These are phyloP conservation scores for Penicillium goetzii DNA, from an alignment of 495 filamentous ascomycete genomes.

Conservation along the genomic window DNA sequence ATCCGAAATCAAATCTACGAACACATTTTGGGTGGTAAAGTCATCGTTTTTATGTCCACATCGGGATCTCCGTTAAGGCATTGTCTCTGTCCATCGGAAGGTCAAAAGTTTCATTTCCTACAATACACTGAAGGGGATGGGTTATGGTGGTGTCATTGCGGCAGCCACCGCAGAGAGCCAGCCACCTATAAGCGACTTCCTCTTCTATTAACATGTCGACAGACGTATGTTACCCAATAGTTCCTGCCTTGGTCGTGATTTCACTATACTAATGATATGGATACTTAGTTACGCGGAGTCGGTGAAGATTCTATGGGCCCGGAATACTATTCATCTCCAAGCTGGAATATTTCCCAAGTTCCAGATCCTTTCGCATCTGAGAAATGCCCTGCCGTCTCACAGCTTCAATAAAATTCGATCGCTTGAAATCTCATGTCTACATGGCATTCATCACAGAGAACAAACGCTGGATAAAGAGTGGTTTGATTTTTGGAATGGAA, in stretches of 20 bases:
- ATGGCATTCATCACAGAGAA: not conserved
- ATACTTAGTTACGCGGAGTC: not conserved
- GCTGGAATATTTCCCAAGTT: not conserved
- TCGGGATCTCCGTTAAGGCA: not conserved
- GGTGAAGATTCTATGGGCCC: not conserved
- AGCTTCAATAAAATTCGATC: not conserved
- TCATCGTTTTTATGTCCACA: not conserved
- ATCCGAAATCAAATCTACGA: not conserved
- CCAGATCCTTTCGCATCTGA: not conserved
- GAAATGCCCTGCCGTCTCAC: not conserved
- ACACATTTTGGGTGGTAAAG: not conserved
- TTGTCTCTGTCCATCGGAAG: not conserved
- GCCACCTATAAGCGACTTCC: not conserved
- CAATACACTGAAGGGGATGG: not conserved
- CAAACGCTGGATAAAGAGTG: not conserved
- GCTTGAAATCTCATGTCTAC: not conserved
- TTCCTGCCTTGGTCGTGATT: not conserved
- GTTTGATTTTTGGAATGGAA: not conserved
- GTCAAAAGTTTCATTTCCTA: not conserved
- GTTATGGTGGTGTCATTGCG: not conserved
- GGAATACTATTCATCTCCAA: not conserved
- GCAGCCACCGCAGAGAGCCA: not conserved
- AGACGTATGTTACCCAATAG: not conserved
- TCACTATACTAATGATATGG: not conserved
- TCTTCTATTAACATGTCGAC: not conserved